Conservation (phyloP, 495 filamentous ascomycete species). For the Rusavskia elegans region DNA sequence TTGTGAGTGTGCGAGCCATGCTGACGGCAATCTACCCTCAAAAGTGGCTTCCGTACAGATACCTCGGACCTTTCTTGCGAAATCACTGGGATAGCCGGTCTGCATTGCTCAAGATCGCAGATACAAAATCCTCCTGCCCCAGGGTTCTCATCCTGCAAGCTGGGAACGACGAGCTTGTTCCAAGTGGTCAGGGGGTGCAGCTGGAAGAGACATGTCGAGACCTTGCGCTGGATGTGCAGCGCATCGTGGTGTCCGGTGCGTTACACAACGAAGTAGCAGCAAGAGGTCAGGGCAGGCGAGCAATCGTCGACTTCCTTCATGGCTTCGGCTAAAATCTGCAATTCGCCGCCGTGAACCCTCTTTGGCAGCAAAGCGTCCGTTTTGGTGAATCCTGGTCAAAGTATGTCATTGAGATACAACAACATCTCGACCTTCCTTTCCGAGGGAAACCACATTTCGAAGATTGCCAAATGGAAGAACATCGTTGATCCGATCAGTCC, state of each 20-base stretch:
- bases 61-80: constrained; percentile 38
- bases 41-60: constrained; percentile 65
- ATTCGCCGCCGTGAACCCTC: background rate
- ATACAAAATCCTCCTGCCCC: background rate
- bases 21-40: constrained; percentile 61
- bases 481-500: constrained; percentile 59
- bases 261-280: constrained; percentile 35
- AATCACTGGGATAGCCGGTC: constrained; percentile 33
- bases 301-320: constrained; percentile 17
- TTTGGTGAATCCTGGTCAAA: too few relatives aligned
- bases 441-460: constrained; percentile 39
- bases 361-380: too few relatives aligned
- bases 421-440: background rate
- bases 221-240: constrained; percentile 17
- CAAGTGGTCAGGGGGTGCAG: constrained; percentile 34
- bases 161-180: constrained; percentile 53
- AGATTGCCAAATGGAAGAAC: constrained; percentile 78
- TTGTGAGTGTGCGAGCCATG: constrained; percentile 58
- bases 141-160: constrained; percentile 44
- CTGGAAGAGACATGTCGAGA: constrained; percentile 24
- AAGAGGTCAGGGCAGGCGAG: constrained; percentile 25
- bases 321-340: background rate
- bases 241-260: constrained; percentile 26
- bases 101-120: constrained; percentile 22
- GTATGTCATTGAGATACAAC: too few relatives aligned